phyloP scores from a whole-genome alignment of 352 stramenopile species.

The Globisporangium mamillatum region DNA sequence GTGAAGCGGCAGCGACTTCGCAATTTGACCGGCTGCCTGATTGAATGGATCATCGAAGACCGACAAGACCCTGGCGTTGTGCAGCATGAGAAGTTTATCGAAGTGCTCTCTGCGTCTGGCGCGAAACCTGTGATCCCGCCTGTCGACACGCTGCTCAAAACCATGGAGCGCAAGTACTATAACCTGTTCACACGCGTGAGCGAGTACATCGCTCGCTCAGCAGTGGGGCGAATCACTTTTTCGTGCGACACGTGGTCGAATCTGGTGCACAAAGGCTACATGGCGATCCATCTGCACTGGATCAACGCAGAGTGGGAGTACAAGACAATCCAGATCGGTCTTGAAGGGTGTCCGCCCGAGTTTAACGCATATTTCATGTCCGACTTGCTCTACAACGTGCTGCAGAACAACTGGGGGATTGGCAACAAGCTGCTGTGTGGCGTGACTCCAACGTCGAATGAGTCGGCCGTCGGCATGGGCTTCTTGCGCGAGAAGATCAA shows the following conservation, averaged over 20 bases:
- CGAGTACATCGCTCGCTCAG: constrained; percentile 75
- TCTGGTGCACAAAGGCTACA: constrained; percentile 67
- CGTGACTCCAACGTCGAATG: constrained; percentile 57
- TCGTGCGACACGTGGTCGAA: constrained; percentile 79
- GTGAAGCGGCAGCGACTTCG: constrained; percentile 65
- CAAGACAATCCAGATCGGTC: constrained; percentile 75
- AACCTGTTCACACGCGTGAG: constrained; percentile 62
- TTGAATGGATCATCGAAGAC: constrained; percentile 79
- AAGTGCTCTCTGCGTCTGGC: constrained; percentile 48
- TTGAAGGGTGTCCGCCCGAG: constrained; percentile 64
- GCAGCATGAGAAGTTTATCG: constrained; percentile 68
- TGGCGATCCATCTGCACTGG: constrained; percentile 77
- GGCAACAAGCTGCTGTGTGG: constrained; percentile 70
- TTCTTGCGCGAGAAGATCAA: constrained; percentile 82
- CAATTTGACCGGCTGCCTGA: constrained; percentile 55
- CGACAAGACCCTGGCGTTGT: constrained; percentile 61
- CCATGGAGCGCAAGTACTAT: constrained; percentile 75
- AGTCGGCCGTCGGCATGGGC: constrained; percentile 67
- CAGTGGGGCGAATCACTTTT: constrained; percentile 67
- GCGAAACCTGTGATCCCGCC: constrained; percentile 50
- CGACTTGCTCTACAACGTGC: constrained; percentile 75
- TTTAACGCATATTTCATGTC: constrained; percentile 79
- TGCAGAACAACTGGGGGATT: constrained; percentile 77
- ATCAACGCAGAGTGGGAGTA: constrained; percentile 86
- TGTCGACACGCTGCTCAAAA: constrained; percentile 56